Evolutionary conservation across 495 filamentous ascomycete species (phyloP).

Genomic region (Lepraria neglecta): DNA sequence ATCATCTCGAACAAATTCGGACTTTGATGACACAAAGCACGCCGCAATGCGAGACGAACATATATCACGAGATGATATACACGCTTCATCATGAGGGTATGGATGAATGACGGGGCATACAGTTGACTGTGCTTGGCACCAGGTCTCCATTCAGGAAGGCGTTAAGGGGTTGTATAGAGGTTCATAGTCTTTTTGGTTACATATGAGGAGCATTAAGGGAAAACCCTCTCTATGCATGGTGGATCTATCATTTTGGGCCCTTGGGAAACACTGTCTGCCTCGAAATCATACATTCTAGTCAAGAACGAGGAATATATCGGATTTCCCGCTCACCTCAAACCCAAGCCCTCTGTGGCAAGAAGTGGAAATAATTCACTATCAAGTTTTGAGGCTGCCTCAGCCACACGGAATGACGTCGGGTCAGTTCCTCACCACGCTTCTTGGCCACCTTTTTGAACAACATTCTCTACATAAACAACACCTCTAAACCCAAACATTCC

Average conservation of each 20-base stretch:
- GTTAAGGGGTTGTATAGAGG: constrained; percentile 11
- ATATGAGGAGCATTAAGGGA: neutral
- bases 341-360: neutral
- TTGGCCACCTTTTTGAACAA: neutral
- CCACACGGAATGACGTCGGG: constrained; percentile 10
- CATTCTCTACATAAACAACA: neutral
- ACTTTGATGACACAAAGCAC: constrained; percentile 15
- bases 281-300: no score
- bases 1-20: constrained; percentile 17
- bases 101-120: constrained; percentile 3
- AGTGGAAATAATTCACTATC: no score
- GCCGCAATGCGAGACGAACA: constrained; percentile 3
- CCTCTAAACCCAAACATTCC: neutral
- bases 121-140: neutral
- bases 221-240: neutral
- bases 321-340: neutral
- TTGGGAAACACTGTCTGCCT: neutral
- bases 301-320: no score
- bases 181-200: neutral
- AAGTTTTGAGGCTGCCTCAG: neutral
- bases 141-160: neutral
- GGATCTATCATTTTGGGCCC: neutral
- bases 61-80: neutral
- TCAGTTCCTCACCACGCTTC: neutral
- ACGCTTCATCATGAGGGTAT: constrained; percentile 5